phyloP scores from a whole-genome alignment of 306 rosid genomes.

The Malus sieversii region DNA sequence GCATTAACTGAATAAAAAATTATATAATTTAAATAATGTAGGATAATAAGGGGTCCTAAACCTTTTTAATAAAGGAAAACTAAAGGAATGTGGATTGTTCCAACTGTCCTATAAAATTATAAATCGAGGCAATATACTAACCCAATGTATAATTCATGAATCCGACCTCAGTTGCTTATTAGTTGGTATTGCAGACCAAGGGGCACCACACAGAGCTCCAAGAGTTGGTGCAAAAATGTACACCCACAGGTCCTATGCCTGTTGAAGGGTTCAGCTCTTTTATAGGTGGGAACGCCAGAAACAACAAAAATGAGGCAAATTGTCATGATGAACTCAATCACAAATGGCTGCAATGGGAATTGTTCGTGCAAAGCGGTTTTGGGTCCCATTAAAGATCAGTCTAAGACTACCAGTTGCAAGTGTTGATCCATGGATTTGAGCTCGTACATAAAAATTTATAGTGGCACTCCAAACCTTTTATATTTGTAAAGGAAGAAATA shows the following conservation, averaged over 20 bases:
- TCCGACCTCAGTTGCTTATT: no score
- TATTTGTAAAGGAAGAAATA: background rate
- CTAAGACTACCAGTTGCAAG: slow-evolving; percentile 68
- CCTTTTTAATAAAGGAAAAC: background rate
- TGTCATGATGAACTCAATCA: slow-evolving; percentile 67
- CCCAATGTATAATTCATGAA: no score
- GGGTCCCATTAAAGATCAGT: slow-evolving; percentile 35
- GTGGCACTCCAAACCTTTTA: no score
- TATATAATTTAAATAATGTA: background rate
- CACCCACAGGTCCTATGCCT: slow-evolving; percentile 82
- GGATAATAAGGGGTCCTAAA: background rate
- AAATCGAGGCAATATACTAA: background rate
- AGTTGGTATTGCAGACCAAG: slow-evolving; percentile 38
- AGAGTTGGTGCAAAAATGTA: slow-evolving; percentile 34
- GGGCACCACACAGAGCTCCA: slow-evolving; percentile 57
- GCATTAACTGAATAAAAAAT: background rate
- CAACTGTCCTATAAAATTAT: background rate
- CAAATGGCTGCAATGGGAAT: slow-evolving; percentile 45
- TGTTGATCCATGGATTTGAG: slow-evolving; percentile 62
- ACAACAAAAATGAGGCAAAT: slow-evolving; percentile 72
- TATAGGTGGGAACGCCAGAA: slow-evolving; percentile 74
- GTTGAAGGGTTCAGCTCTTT: slow-evolving; percentile 88
- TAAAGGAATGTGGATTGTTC: background rate
- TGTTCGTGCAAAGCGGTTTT: slow-evolving; percentile 54
- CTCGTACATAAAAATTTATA: slow-evolving; percentile 18